Base-by-base conservation (phyloP, 176 grass and related monocot genomes). In the Phragmites australis region DNA sequence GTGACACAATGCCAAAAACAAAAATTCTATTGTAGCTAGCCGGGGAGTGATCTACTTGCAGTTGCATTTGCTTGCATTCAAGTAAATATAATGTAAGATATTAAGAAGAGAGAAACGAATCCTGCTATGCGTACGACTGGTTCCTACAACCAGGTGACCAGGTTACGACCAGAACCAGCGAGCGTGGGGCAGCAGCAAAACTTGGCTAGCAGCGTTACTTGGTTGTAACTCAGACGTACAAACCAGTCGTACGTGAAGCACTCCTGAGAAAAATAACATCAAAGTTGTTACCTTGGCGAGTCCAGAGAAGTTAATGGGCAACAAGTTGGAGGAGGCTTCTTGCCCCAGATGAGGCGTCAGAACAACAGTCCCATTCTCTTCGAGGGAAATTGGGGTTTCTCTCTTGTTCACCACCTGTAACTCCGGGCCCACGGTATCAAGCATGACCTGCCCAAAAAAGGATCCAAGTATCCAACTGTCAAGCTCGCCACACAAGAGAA, bases 361-460 rank as follows among this genome's bases (percentile, higher is more conserved):
- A 27, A 84, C 51, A 68, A 99, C 97, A 44, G 23, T 83, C 5
- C 84, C 93, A 5, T 93, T 90, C 71, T 92, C 93, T 64, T 96
- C 97, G 15, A 99, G 93, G 39, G 93, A 91, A 47, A 99, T 96
- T 2, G 88, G 8, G 19, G 31, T 80, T 63, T 93, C 97, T 0
- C 51, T 85, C 79, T 90, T 91, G 79, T 99, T 99, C 42, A 93
- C 87, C 70, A 99, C 93, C 79, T 99, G 90, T 77, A 99, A 65
- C 87, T 99, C 97, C 2, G 97, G 90, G 27, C 97, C 97, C 6
- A 99, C 93, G 1, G 97, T 99, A 65, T 99, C 97, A 0, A 99
- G 85, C 93, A 99, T 99, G 37, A 99, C 90, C 97, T 99, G 82
- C 21, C 31, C 39, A 32, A 18, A 6, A 59, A 52, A 18, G 1